Percentiles rank a stretch among this genome's conserved stretches.
Evolutionary conservation across 345 rosid species (phyloP).

Genomic region (Leavenworthia alabamica): DNA sequence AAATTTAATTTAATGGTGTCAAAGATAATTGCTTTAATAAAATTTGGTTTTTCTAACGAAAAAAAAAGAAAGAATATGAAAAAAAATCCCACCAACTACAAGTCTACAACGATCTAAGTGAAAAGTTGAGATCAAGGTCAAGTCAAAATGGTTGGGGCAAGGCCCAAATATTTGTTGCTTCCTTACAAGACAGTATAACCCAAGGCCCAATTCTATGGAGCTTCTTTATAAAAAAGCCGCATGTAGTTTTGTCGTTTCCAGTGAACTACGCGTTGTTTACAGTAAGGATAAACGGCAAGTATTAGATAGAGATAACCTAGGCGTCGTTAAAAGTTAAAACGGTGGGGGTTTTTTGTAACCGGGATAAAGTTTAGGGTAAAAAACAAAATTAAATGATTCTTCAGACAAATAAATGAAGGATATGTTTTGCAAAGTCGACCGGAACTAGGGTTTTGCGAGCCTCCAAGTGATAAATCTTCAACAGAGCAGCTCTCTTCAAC

Average conservation of each 20-base stretch:
- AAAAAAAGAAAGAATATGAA: no score
- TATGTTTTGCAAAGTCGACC: not conserved
- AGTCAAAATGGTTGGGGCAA: no score
- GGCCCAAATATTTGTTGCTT: no score
- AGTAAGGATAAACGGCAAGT: not conserved
- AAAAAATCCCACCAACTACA: no score
- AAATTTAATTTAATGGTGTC: no score
- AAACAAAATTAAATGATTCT: not conserved
- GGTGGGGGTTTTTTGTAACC: not conserved
- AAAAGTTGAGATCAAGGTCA: no score
- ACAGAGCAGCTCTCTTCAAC: not conserved
- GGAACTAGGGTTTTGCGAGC: slow-evolving; percentile 16
- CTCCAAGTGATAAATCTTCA: not conserved
- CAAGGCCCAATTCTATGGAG: no score
- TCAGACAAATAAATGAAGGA: not conserved
- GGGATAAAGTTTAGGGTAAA: not conserved
- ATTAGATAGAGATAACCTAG: not conserved
- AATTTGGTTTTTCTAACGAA: no score
- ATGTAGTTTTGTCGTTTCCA: not conserved
- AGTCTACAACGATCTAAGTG: no score
- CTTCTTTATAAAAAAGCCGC: no score
- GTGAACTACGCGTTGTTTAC: slow-evolving; percentile 8
- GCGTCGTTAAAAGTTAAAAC: not conserved
- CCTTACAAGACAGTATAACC: no score
- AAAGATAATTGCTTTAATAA: no score